Percentiles rank a stretch among this genome's conserved stretches.
phyloP scores from a whole-genome alignment of 2,329 filamentous ascomycete species.

The Venturia pyrina region DNA sequence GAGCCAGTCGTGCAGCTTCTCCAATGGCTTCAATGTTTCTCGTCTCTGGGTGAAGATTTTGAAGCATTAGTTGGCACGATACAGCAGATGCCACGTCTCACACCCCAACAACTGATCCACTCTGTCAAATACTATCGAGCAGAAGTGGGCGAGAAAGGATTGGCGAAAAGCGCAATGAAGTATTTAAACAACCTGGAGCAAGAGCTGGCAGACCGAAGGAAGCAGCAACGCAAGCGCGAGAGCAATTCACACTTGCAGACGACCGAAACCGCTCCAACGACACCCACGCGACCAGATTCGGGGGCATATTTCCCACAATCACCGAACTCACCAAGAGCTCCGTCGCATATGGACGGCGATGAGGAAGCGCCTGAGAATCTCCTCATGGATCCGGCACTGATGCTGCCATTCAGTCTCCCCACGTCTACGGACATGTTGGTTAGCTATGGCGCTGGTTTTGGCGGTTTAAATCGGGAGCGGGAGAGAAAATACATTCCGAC shows the following conservation, averaged over 20 bases:
- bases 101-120: conserved; percentile 81
- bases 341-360: conserved; percentile 46
- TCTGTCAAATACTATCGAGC: conserved; percentile 86
- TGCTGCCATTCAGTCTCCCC: conserved; percentile 89
- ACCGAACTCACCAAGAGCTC: conserved; percentile 13
- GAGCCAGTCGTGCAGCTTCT: conserved; percentile 86
- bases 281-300: conserved; percentile 16
- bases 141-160: conserved; percentile 87
- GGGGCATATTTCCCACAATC: neutral
- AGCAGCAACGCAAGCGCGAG: conserved; percentile 16
- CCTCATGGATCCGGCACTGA: conserved; percentile 78
- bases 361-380: conserved; percentile 64
- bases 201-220: conserved; percentile 48
- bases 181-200: conserved; percentile 74
- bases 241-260: neutral
- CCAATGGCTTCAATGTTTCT: conserved; percentile 97
- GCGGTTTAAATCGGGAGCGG: conserved; percentile 80
- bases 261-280: conserved; percentile 28
- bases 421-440: conserved; percentile 97
- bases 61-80: conserved; percentile 82
- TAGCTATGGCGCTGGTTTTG: conserved; percentile 88
- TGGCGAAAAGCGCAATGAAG: conserved; percentile 80
- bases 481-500: conserved; percentile 94
- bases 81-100: conserved; percentile 76
- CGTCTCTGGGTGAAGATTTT: conserved; percentile 80